Percentiles rank a stretch among this genome's conserved stretches.
phyloP scores from a whole-genome alignment of 805 yeast genomes.

The Zygotorulaspora chibaensis region DNA sequence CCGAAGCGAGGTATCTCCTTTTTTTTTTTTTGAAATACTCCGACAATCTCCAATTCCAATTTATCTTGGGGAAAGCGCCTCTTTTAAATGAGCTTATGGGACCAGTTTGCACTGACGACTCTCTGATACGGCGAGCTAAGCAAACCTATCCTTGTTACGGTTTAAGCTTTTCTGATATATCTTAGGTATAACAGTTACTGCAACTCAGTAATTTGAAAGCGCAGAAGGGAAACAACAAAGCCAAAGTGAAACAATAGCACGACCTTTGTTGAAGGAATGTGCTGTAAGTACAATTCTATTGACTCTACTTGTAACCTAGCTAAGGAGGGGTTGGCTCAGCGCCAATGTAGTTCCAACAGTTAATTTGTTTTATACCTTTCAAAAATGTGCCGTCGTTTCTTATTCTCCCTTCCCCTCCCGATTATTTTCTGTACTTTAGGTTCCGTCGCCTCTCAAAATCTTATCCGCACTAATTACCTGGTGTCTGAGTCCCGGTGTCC shows the following conservation, averaged over 20 bases:
- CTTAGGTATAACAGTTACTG: too few species aligned
- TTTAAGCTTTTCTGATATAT: too few species aligned
- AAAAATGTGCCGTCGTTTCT: neutral
- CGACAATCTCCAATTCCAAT: neutral
- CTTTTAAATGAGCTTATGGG: too few species aligned
- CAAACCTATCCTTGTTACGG: too few species aligned
- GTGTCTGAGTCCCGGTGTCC: neutral
- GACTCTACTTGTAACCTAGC: neutral
- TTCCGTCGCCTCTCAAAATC: neutral
- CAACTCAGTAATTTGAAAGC: too few species aligned
- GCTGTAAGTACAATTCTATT: too few species aligned
- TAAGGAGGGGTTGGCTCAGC: neutral
- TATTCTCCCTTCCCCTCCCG: slow-evolving; percentile 1
- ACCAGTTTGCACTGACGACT: too few species aligned
- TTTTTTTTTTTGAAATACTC: neutral
- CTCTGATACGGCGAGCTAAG: too few species aligned
- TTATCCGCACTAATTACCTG: neutral
- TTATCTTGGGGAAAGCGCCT: too few species aligned
- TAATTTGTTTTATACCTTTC: neutral
- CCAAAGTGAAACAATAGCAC: too few species aligned
- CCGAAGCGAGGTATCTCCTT: neutral
- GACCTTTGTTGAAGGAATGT: too few species aligned
- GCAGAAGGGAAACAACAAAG: too few species aligned
- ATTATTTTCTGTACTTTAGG: neutral
- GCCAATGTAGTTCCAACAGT: neutral